Evolutionary conservation across 495 filamentous ascomycete genomes (phyloP).

Genomic region (Lepraria neglecta): DNA sequence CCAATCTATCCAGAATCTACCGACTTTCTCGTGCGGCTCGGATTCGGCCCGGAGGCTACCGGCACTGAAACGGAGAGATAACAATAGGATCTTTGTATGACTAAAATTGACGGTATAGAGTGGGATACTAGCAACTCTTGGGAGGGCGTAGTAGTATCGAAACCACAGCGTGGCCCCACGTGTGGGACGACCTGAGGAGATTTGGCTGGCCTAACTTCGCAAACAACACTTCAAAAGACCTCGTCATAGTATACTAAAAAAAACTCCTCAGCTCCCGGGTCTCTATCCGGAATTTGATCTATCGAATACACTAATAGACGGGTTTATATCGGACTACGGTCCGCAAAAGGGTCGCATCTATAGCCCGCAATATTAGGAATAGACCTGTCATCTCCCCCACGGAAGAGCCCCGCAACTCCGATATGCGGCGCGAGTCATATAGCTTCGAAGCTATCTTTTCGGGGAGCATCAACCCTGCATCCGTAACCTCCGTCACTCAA

Average conservation of each 20-base stretch:
- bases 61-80: background rate
- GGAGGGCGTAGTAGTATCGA: too few species aligned
- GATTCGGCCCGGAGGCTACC: background rate
- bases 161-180: too few species aligned
- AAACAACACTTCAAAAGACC: background rate
- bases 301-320: background rate
- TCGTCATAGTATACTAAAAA: background rate
- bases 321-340: too few species aligned
- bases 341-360: too few species aligned
- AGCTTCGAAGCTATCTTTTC: background rate
- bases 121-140: too few species aligned
- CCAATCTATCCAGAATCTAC: background rate
- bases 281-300: background rate
- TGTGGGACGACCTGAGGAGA: background rate
- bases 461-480: conserved; percentile 2
- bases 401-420: background rate
- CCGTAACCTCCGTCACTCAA: background rate
- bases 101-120: too few species aligned
- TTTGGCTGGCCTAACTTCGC: background rate
- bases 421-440: background rate
- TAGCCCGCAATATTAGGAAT: too few species aligned
- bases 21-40: conserved; percentile 7
- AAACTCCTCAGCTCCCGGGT: background rate
- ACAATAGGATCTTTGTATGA: too few species aligned
- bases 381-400: background rate